Evolutionary conservation across 176 grass and related monocot species (phyloP).

Genomic region (Carex myosuroides): DNA sequence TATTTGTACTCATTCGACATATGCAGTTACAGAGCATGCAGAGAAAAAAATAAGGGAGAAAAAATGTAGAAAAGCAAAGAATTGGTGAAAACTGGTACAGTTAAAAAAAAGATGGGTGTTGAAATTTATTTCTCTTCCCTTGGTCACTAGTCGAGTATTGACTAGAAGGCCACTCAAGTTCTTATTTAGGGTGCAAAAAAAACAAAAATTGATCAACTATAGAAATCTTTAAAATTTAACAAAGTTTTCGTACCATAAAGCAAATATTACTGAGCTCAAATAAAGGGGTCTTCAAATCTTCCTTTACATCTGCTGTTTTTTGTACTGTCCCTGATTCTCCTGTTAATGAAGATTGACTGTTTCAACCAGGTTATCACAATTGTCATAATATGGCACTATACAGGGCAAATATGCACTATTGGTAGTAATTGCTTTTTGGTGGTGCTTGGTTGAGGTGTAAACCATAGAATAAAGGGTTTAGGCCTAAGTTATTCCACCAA

Average conservation of each 20-base stretch:
- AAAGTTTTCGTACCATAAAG: slow-evolving; percentile 30
- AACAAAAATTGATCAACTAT: background rate
- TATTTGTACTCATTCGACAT: too few relatives aligned
- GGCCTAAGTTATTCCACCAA: too few relatives aligned
- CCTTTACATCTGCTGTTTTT: slow-evolving; percentile 33
- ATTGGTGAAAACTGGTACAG: too few relatives aligned
- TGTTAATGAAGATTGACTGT: slow-evolving; percentile 47
- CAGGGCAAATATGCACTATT: background rate
- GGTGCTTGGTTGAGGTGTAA: too few relatives aligned
- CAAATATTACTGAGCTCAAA: slow-evolving; percentile 40
- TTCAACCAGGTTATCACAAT: slow-evolving; percentile 12
- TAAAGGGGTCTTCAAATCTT: slow-evolving; percentile 29
- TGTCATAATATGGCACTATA: slow-evolving; percentile 1
- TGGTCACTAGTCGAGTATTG: background rate
- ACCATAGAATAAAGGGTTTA: too few relatives aligned
- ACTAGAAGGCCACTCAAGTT: background rate
- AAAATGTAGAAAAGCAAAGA: background rate
- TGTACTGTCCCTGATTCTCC: slow-evolving; percentile 31
- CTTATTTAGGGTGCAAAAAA: background rate
- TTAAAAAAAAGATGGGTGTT: too few relatives aligned
- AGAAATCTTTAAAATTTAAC: background rate
- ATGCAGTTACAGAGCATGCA: too few relatives aligned
- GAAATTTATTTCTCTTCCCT: too few relatives aligned
- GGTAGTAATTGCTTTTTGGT: background rate
- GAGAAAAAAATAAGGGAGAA: too few relatives aligned